A percentile compares a stretch with the other conserved stretches of the same genome.
phyloP scores from a whole-genome alignment of 371 early-diverging fungal genomes.

The Mortierella sp. region DNA sequence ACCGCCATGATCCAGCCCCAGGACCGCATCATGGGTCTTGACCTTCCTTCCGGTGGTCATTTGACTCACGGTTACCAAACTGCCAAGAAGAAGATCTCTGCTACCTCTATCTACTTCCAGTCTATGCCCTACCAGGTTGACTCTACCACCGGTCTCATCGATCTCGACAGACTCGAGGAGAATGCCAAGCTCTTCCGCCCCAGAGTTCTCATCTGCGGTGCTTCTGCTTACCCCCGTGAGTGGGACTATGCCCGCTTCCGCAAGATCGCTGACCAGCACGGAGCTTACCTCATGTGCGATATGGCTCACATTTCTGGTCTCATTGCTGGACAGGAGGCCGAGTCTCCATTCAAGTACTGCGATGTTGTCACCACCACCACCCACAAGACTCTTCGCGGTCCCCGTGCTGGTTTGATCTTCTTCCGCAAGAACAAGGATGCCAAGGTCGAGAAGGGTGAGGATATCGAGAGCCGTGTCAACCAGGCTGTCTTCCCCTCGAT shows the following conservation, averaged over 20 bases:
- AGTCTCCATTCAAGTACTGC: conserved; percentile 95
- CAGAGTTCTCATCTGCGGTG: conserved; percentile 98
- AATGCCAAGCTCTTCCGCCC: conserved; percentile 96
- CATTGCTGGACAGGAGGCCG: conserved; percentile 90
- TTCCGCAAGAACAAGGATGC: conserved; percentile 87
- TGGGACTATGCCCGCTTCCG: conserved; percentile 97
- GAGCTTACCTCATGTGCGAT: conserved; percentile 97
- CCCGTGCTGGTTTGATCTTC: conserved; percentile 99
- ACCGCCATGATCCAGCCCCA: conserved; percentile 96
- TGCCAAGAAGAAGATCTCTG: conserved; percentile 98
- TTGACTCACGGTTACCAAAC: conserved; percentile 99
- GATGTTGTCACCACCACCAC: conserved; percentile 99
- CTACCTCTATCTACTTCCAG: conserved; percentile 98
- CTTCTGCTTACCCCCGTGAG: conserved; percentile 97
- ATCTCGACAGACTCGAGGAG: conserved; percentile 95
- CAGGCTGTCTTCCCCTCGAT: conserved; percentile 98
- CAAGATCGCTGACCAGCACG: conserved; percentile 92
- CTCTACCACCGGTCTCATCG: conserved; percentile 89
- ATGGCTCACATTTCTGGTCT: conserved; percentile 99
- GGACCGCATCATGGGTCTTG: conserved; percentile 99
- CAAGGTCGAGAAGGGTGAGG: conserved; percentile 76
- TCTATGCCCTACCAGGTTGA: conserved; percentile 98
- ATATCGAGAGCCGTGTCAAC: conserved; percentile 95
- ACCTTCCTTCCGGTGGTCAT: conserved; percentile 99
- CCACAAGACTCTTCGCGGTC: conserved; percentile 99